phyloP scores from a whole-genome alignment of 495 filamentous ascomycete genomes.

The Penicillium desertorum region DNA sequence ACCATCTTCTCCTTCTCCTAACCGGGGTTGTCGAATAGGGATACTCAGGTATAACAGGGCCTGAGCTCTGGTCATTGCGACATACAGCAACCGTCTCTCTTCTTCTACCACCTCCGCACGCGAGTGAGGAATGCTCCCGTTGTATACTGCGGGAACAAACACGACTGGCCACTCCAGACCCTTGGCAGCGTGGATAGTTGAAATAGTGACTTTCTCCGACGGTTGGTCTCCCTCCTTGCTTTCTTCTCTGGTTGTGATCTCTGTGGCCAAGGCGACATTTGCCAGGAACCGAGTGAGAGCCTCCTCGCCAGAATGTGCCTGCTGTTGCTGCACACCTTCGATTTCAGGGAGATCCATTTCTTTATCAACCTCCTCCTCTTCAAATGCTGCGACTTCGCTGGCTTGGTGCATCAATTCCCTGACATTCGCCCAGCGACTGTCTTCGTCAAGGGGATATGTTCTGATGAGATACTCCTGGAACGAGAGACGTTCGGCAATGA shows the following conservation, averaged over 20 bases:
- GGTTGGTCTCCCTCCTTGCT: slow-evolving; percentile 46
- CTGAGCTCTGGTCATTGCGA: slow-evolving; percentile 96
- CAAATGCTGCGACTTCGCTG: slow-evolving; percentile 55
- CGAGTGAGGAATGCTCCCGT: slow-evolving; percentile 93
- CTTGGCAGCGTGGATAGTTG: slow-evolving; percentile 96
- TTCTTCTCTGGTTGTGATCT: slow-evolving; percentile 61
- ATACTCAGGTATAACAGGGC: slow-evolving; percentile 88
- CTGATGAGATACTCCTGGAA: slow-evolving; percentile 72
- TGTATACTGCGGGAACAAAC: slow-evolving; percentile 88
- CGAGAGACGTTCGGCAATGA: slow-evolving; percentile 68
- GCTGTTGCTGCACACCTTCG: slow-evolving; percentile 70
- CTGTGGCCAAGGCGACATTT: slow-evolving; percentile 83
- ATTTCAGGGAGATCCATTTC: slow-evolving; percentile 76
- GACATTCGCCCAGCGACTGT: slow-evolving; percentile 86
- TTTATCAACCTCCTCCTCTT: slow-evolving; percentile 37
- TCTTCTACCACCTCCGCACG: slow-evolving; percentile 87
- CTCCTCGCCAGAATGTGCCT: slow-evolving; percentile 57
- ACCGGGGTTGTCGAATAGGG: slow-evolving; percentile 62
- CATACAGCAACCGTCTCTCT: slow-evolving; percentile 87
- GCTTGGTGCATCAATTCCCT: slow-evolving; percentile 79
- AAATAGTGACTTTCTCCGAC: slow-evolving; percentile 78
- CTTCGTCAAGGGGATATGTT: slow-evolving; percentile 71
- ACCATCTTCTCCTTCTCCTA: slow-evolving; percentile 49
- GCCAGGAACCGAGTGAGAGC: slow-evolving; percentile 78
- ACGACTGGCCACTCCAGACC: slow-evolving; percentile 97